Percentiles rank a stretch among this genome's conserved stretches.
phyloP scores from a whole-genome alignment of 768 basidiomycete genomes.

The Boletus vinaceobasis region DNA sequence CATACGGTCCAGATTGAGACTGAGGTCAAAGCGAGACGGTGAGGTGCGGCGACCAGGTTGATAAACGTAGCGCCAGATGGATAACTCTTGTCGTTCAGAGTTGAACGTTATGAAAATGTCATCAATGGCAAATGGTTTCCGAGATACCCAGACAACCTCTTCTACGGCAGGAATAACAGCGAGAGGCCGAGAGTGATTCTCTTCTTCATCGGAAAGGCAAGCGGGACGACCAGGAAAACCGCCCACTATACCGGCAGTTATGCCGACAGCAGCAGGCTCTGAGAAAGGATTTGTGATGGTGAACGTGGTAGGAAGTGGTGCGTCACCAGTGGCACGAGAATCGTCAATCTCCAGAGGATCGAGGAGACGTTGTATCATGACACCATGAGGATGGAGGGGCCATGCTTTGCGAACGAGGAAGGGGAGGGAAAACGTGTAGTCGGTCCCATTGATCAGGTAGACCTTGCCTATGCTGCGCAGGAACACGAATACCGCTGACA shows the following conservation, averaged over 20 bases:
- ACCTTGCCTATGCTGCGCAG: conserved; percentile 71
- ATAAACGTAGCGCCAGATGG: conserved; percentile 73
- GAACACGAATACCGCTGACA: conserved; percentile 72
- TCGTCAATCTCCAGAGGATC: conserved; percentile 67
- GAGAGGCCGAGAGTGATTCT: conserved; percentile 47
- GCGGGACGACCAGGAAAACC: conserved; percentile 33
- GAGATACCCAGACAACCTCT: conserved; percentile 60
- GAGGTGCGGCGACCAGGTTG: conserved; percentile 43
- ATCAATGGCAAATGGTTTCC: conserved; percentile 38
- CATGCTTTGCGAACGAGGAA: conserved; percentile 78
- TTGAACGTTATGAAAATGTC: conserved; percentile 60
- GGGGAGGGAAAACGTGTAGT: conserved; percentile 76
- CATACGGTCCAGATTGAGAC: conserved; percentile 66
- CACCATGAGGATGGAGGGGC: conserved; percentile 74
- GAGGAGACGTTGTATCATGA: conserved; percentile 73
- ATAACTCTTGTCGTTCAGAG: conserved; percentile 47
- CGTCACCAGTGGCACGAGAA: conserved; percentile 60
- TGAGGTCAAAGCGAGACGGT: conserved; percentile 51
- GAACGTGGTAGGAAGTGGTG: conserved; percentile 76
- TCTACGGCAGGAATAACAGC: conserved; percentile 60
- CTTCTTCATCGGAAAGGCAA: conserved; percentile 52
- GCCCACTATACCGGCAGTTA: conserved; percentile 59
- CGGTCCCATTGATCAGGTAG: conserved; percentile 64
- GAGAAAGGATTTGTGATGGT: conserved; percentile 73
- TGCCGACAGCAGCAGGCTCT: conserved; percentile 68